Evolutionary conservation across 208 protist species (phyloP), one percentile per base, ranked within the genome.

Genomic region (Trypanosoma conorhini): DNA sequence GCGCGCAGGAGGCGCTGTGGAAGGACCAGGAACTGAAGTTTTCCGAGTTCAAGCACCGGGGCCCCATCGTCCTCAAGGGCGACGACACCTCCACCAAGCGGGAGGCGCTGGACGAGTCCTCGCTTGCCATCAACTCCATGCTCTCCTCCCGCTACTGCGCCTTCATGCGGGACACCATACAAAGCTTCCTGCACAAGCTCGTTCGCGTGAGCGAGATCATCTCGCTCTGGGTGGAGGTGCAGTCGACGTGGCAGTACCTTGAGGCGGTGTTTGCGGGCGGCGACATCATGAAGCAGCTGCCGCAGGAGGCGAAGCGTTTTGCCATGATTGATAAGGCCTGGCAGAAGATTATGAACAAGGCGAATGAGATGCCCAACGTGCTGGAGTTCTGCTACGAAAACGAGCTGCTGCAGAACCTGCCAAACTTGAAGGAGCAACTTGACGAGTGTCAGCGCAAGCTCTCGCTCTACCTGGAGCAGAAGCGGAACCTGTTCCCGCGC

Each of bases 361-460:
- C 97, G 50, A 96, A 93, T 72, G 96, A 98, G 76, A 87, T 80
- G 33, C 90, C 89, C 7, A 98, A 98, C 72, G 97, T 99, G 65
- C 69, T 98, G n/a, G 82, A 93, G 44, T 98, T 97, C 70, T 99
- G 97, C 80, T 98, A 97, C 75, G 90, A 97, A 74, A 98, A 99
- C 81, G 96, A 98, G 81, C 82, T 97, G 67, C 83, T 99, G 67
- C 86, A 97, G 63, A 87, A 89, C 54, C 86, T 99, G 60, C 97
- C 94, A 65, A 92, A 89, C 65, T 86, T 99, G 30, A 97, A 97
- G 79, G 94, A 98, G 65, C 93, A 99, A 80, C 90, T 99, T 22
- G 97, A 99, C 69, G 88, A 97, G 77, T 99, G 98, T 86, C 97
- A 99, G 85, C 98, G 98, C 56, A 96, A 98, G 70, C 87, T 99